These are phyloP conservation scores for Hortaea sp. DNA, from an alignment of 2,329 filamentous ascomycete genomes.

Conservation along the genomic window DNA sequence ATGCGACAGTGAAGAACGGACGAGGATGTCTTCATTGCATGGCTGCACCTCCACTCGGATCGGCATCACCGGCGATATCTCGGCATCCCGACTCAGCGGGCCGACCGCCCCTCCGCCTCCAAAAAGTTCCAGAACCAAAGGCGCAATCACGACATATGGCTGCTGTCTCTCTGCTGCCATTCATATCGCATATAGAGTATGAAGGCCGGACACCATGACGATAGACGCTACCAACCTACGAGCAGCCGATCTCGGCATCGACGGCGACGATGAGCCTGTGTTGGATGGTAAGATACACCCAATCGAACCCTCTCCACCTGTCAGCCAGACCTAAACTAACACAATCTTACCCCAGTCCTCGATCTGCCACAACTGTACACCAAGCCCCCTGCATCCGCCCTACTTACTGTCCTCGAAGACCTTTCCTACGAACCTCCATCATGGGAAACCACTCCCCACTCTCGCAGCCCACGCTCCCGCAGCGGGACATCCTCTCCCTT, in stretches of 20 bases:
- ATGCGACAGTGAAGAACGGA: too few species aligned
- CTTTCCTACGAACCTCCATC: conserved; percentile 58
- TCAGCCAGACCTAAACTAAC: background rate
- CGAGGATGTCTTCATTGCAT: too few species aligned
- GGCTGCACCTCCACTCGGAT: too few species aligned
- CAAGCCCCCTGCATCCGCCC: conserved; percentile 54
- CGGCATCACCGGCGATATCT: too few species aligned
- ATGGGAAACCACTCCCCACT: conserved; percentile 46
- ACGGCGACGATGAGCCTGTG: conserved; percentile 17
- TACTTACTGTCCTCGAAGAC: conserved; percentile 56
- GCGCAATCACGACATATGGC: too few species aligned
- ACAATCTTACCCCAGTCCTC: conserved; percentile 38
- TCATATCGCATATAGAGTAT: too few species aligned
- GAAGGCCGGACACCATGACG: background rate
- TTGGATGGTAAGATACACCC: conserved; percentile 19
- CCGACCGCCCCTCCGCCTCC: too few species aligned
- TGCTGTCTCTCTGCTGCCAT: too few species aligned
- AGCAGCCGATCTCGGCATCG: conserved; percentile 6
- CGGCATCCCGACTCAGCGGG: too few species aligned
- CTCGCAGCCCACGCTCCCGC: conserved; percentile 13
- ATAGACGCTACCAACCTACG: background rate
- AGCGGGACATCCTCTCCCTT: conserved; percentile 16
- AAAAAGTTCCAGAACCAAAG: too few species aligned
- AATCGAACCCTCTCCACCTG: background rate
- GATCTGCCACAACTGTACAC: conserved; percentile 79